Conservation (phyloP, 345 rosid genomes). For the Chamaenerion angustifolium region DNA sequence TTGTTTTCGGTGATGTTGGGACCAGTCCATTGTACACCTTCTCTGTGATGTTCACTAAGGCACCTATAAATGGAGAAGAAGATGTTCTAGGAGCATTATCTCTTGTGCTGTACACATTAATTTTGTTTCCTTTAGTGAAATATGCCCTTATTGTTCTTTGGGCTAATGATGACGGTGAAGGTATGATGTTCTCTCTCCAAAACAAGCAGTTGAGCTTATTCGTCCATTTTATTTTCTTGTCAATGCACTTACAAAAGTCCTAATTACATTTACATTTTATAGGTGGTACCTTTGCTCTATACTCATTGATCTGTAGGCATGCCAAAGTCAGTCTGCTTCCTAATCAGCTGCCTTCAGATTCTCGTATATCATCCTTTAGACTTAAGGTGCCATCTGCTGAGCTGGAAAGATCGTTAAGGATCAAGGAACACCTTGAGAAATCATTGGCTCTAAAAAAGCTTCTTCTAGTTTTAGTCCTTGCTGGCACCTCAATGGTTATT, state of each 20-base stretch:
- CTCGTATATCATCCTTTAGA: constrained; percentile 94
- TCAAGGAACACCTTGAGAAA: constrained; percentile 85
- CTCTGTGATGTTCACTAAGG: constrained; percentile 84
- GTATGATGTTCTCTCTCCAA: constrained; percentile 17
- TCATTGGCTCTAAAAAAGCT: constrained; percentile 62
- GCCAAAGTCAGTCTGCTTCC: constrained; percentile 97
- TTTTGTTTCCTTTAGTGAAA: constrained; percentile 78
- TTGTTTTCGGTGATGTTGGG: constrained; percentile 98
- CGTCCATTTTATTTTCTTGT: background rate
- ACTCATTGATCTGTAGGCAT: constrained; percentile 89
- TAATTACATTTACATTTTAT: constrained; percentile 6
- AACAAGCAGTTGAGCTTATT: background rate
- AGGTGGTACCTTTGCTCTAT: constrained; percentile 98
- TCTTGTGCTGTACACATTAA: constrained; percentile 71
- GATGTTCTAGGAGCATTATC: constrained; percentile 94
- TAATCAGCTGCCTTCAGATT: constrained; percentile 92
- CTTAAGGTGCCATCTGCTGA: constrained; percentile 94
- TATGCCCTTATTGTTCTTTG: constrained; percentile 93
- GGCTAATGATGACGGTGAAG: constrained; percentile 99
- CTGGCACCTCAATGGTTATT: constrained; percentile 95
- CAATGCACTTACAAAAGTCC: background rate
- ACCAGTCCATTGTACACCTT: constrained; percentile 95
- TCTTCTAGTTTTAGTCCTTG: constrained; percentile 81
- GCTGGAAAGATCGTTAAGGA: constrained; percentile 90
- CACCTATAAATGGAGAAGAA: constrained; percentile 67